Base-by-base conservation (phyloP, 768 basidiomycete species). In the Boletus subcaerulescens region DNA sequence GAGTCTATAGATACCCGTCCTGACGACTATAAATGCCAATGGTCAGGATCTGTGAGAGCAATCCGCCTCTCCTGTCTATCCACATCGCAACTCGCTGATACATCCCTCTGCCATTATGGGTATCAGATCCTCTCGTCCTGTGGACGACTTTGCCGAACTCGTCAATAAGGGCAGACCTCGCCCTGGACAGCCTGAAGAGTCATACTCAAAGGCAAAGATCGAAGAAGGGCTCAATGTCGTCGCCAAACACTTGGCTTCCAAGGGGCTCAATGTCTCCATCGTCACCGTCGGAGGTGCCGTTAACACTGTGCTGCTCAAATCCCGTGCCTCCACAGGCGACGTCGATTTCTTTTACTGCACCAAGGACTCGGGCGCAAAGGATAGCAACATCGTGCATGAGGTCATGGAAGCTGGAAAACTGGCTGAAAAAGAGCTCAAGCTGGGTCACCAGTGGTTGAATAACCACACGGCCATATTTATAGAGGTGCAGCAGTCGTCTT, bases 311-410 rank as follows among this genome's bases (percentile, higher is more conserved):
- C 7, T 45, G 12, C 33, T 56, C 24, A 36, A 46, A 35, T 45
- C 38, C 32, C 56, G 53, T 26, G 53, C 53, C 17, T 40, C 56
- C 31, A 57, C 53, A 2, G 48, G 56, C 32, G 56, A 56, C 11
- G 53, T 57, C 36, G 56, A 57, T 36, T 57, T 56, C 53, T 57
- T 57, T 31, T 56, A 56, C 10, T 43, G 48, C 32, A 56, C 43
- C 11, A 57, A 56, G 32, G 4, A 48, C 36, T 12, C 53, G 11
- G 17, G n/a, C 0, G 3, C 18, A 17, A 3, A 17, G 13, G 43
- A 22, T 4, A 18, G 9, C 8, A 32, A 49, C 15, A 3, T 56
- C 33, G 15, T 41, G 20, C 46, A 48, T 3, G 43, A 55, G 18
- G 35, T 57, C n/a, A 2, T 32, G 11, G 29, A 26, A 18, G 56